Evolutionary conservation across 2,329 filamentous ascomycete genomes (phyloP).

Genomic region (Fusarium sulawesiense): DNA sequence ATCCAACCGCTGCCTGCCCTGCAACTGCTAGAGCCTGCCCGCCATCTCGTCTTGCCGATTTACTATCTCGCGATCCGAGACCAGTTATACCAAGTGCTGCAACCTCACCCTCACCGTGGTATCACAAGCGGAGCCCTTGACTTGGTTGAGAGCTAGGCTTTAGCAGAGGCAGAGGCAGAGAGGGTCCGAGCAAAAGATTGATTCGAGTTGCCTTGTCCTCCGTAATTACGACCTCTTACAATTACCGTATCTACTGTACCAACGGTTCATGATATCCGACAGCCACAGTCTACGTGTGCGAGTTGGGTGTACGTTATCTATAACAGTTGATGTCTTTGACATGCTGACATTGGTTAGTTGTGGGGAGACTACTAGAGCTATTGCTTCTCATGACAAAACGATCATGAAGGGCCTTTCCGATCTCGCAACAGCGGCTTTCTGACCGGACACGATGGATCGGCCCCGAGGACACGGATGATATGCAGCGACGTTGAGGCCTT

Average conservation of each 20-base stretch:
- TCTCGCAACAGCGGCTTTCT: constrained; percentile 26
- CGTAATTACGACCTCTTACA: constrained; percentile 17
- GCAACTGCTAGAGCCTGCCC: constrained; percentile 14
- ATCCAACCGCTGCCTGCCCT: constrained; percentile 22
- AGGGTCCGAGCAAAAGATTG: constrained; percentile 35
- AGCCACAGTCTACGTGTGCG: background rate
- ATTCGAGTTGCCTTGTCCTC: constrained; percentile 8
- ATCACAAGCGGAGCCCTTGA: constrained; percentile 27
- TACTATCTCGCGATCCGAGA: constrained; percentile 39
- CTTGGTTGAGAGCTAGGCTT: constrained; percentile 5
- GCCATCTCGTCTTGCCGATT: constrained; percentile 33
- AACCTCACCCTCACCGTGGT: constrained; percentile 29
- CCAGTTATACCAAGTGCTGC: constrained; percentile 27
- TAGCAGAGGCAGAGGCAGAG: constrained; percentile 10
- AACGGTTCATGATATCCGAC: constrained; percentile 6
- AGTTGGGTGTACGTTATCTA: background rate
- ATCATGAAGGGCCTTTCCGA: constrained; percentile 16
- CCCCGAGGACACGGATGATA: constrained; percentile 12
- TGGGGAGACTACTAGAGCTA: background rate
- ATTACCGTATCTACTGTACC: background rate
- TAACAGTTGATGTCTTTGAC: constrained; percentile 2
- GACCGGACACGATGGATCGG: constrained; percentile 7
- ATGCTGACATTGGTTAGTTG: constrained; percentile 12
- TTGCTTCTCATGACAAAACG: constrained; percentile 5
- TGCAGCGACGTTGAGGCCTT: constrained; percentile 37